Base-by-base conservation (phyloP, 2,329 filamentous ascomycete species). In the Claviceps spartinae region DNA sequence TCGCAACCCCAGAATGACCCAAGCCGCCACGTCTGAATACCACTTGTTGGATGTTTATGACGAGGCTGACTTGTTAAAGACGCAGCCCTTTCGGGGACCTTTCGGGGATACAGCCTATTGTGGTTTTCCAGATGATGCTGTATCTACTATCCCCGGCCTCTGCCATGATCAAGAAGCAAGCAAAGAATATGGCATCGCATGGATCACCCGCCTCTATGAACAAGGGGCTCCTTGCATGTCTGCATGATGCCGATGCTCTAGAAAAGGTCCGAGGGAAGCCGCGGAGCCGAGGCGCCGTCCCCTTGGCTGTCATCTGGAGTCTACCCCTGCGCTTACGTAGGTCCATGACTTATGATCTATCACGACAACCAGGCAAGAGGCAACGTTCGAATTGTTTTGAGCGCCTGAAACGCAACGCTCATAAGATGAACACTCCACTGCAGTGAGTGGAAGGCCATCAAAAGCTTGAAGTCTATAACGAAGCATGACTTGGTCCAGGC, bases 301-400 rank as follows among this genome's bases (percentile, higher is more conserved):
- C 30, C 9, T 34, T 11, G 30, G 30, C 30, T 45, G 51, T 49
- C 42, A 52, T 52, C 47, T 52, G 47, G n/a, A 49, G 42, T 42
- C 36, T 13, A 47, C 16, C 51, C 51, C 36, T 47, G 37, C 22
- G 42, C 26, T 42, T 24, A 20, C 40, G 48, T 20, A 14, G 1
- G 40, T 5, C 14, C 20, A 26, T 43, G 9, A 20, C 5, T 41
- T 8, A 7, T 41, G 20, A 8, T 16, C 16, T 24, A 52, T 26
- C 24, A 43, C 14, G 14, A n/a, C 14, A 45, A 45, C 38, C 44
- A 37, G 37, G 42, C 51, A 26, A 34, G n/a, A 36, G 20, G 18
- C 40, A 36, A 43, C 34, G 41, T 41, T 36, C 34, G 4, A 36
- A 14, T 26, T 47, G 40, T 49, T 36, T 36, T 34, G 4, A 36